Conservation (phyloP, 768 basidiomycete species). For the Pleurotus citrinopileatus region DNA sequence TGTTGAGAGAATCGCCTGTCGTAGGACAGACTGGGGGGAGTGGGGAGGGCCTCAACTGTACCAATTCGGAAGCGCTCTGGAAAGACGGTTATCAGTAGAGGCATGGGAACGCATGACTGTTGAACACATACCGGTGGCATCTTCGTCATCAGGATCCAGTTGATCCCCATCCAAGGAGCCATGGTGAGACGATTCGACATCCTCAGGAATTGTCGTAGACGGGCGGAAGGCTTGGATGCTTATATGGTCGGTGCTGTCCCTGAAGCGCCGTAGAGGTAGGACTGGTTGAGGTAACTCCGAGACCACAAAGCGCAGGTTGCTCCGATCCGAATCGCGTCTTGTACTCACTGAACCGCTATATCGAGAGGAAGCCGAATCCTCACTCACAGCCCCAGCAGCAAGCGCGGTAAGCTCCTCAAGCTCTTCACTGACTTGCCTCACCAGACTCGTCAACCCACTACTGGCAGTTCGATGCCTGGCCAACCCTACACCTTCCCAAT, state of each 20-base stretch:
- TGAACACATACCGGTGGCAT: constrained; percentile 36
- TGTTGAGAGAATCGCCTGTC: constrained; percentile 40
- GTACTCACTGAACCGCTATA: constrained; percentile 24
- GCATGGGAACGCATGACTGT: background rate
- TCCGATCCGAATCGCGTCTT: constrained; percentile 10
- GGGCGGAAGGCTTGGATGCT: constrained; percentile 36
- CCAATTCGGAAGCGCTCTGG: constrained; percentile 50
- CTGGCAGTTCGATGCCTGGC: constrained; percentile 36
- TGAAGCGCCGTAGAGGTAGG: constrained; percentile 11
- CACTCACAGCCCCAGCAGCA: constrained; percentile 26
- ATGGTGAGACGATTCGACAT: constrained; percentile 41
- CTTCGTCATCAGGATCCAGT: constrained; percentile 36
- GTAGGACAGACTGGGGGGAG: constrained; percentile 41
- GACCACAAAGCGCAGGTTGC: constrained; percentile 17
- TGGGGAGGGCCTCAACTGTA: constrained; percentile 45
- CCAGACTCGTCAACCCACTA: constrained; percentile 42
- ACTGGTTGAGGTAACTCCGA: constrained; percentile 12
- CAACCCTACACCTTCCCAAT: constrained; percentile 28
- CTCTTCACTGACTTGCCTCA: constrained; percentile 50
- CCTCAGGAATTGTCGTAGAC: constrained; percentile 44
- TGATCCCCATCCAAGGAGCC: constrained; percentile 35
- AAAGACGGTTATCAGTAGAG: constrained; percentile 6
- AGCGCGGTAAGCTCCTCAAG: constrained; percentile 34
- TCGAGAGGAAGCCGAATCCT: constrained; percentile 24
- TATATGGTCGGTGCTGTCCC: constrained; percentile 17